Evolutionary conservation across 1,139 yeast genomes (phyloP), one percentile per base, ranked within the genome.

Genomic region (Kodamaea derodonti): DNA sequence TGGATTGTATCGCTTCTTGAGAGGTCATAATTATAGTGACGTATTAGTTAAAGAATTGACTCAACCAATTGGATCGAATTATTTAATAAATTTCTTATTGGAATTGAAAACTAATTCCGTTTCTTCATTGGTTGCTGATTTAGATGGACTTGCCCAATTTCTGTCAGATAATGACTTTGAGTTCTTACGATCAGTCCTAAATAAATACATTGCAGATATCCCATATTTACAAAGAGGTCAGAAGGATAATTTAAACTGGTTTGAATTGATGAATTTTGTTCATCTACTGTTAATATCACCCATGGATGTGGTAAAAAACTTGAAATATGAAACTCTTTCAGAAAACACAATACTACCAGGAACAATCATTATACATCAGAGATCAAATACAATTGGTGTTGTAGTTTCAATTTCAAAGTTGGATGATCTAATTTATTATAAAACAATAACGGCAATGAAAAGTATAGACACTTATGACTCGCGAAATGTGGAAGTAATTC

Each of bases 231-330:
- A 13, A 6, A 8, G 14, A 14, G 41, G 26, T 28, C 43, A 20
- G 36, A 38, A 16, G 23, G 45, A 18, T 41, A 43, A 38, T 5
- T 30, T 42, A 20, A 34, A 40, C 29, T 40, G 35, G 11, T 38
- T 41, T 9, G 42, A 43, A 15, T 36, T 43, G 3, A 38, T 47
- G 30, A 39, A 39, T 29, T 32, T 41, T 6, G 37, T 46, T n/a
- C 38, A 39, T 29, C 17, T 34, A 17, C 34, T 28, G 14, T 25
- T 34, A 11, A 10, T n/a, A 13, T 8, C 14, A 8, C 28, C 17
- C 5, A 7, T 12, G 28, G 17, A 7, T 7, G 12, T 24, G 5
- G 9, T 7, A 18, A 11, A n/a, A 12, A 25, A 25, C 11, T 25
- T 14, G 17, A 25, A 25, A 11, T 4, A 11, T 7, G 6, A 12